Evolutionary conservation across 306 rosid species (phyloP), one percentile per base, ranked within the genome.

Genomic region (Carpinus fangiana): DNA sequence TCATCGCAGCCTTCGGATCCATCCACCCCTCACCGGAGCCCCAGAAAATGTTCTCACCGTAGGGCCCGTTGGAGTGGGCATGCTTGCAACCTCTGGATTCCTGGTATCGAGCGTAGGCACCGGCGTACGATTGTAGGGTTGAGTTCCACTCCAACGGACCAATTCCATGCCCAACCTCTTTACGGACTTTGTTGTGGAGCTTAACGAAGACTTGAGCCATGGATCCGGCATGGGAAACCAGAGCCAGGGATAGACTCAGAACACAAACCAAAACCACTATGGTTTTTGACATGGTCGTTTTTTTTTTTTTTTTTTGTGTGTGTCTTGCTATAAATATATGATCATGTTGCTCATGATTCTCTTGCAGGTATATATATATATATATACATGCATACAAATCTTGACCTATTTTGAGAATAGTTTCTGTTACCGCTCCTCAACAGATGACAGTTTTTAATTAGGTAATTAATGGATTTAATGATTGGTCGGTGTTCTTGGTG

Each of bases 31-130:
- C 51, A n/a, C 72, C 51, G 6, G 0, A 41, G 51, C 72, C 72
- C 72, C 72, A 66, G 72, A 2, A 66, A 10, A 66, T 18, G 72
- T 66, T 66, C 23, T 66, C 72, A 6, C 72, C 72, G 23, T 66
- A 66, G 18, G 72, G 51, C 16, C 72, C 72, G 1, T 38, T 4
- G 48, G 72, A 66, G 50, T 66, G 72, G 21, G 41, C 18, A 13
- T 38, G 48, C 28, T 66, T 10, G 50, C 72, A 66, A 11, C 48
- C 72, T 5, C 9, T 61, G 4, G 68, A 8, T 18, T 16, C n/a
- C 26, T 41, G 51, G n/a, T 4, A 12, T 16, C 7, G 34, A 38
- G 72, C 23, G 72, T 66, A 66, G 4, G 43, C 21, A 12, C 13
- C 18, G 3, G 72, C 72, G 51, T 66, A 66, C 9, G 26, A 26